Evolutionary conservation across 108 stramenopile species (phyloP).

Genomic region (Conticribra guillardii): DNA sequence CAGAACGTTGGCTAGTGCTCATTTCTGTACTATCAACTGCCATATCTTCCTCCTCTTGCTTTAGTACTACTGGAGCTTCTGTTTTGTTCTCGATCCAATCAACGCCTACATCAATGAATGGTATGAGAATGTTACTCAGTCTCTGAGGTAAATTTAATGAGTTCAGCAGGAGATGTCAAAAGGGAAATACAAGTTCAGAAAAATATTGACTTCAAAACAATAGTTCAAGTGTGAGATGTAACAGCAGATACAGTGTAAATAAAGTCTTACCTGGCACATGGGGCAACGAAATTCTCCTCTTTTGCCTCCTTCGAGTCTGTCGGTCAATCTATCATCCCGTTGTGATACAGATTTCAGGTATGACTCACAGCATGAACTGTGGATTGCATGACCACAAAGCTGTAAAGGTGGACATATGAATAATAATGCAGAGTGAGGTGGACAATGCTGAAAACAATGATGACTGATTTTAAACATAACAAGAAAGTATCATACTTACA

Average conservation of each 20-base stretch:
- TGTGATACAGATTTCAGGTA: conserved; percentile 74
- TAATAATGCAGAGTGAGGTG: no score
- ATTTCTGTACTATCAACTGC: conserved; percentile 8
- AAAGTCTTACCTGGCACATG: no score
- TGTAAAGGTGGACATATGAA: no score
- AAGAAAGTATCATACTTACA: no score
- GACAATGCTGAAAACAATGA: no score
- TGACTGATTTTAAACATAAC: no score
- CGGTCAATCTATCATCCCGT: conserved; percentile 61
- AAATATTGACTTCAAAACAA: no score
- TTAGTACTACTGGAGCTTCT: conserved; percentile 7
- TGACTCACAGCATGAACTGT: conserved; percentile 82
- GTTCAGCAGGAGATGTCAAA: no score
- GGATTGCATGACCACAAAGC: conserved; percentile 91
- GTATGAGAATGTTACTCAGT: conserved; percentile 81
- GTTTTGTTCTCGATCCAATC: conserved; percentile 68
- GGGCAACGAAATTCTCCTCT: conserved; percentile 80
- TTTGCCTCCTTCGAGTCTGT: conserved; percentile 59
- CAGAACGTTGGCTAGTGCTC: conserved; percentile 2
- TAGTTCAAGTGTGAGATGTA: no score
- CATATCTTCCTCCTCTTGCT: conserved; percentile 16
- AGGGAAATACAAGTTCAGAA: no score
- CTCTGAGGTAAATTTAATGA: no score
- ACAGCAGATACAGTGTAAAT: no score
- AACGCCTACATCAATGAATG: conserved; percentile 84